A percentile compares a stretch with the other conserved stretches of the same genome.
Conservation (phyloP, 1,139 yeast genomes). For the Candida gigantensis region DNA sequence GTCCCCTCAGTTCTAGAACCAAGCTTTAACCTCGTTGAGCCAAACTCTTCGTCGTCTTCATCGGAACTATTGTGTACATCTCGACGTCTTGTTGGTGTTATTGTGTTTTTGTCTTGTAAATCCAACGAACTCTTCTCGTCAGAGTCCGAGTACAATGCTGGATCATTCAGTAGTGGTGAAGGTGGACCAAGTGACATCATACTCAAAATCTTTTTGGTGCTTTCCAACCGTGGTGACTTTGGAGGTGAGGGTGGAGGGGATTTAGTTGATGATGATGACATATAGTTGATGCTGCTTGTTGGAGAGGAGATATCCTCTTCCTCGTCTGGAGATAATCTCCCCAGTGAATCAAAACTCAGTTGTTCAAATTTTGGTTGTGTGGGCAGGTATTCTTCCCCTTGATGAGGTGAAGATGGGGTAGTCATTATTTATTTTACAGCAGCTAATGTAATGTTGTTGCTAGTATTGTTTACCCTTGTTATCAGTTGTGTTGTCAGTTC, state of each 20-base stretch:
- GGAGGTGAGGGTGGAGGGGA: constrained; percentile 17
- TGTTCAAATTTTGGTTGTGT: not conserved
- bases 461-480: too few species aligned
- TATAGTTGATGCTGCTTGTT: constrained; percentile 7
- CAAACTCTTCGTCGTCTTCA: constrained; percentile 14
- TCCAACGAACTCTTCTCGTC: constrained; percentile 38
- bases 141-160: constrained; percentile 40
- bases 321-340: constrained; percentile 1
- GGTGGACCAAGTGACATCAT: constrained; percentile 3
- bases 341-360: not conserved
- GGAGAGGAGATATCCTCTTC: constrained; percentile 7
- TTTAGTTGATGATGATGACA: constrained; percentile 10
- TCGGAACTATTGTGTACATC: constrained; percentile 10
- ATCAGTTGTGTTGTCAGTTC: too few species aligned
- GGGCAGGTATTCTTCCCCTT: too few species aligned
- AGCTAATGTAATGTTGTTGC: too few species aligned
- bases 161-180: constrained; percentile 22
- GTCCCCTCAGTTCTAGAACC: constrained; percentile 3
- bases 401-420: too few species aligned
- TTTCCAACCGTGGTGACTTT: constrained; percentile 22
- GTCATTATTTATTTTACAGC: too few species aligned
- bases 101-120: constrained; percentile 8
- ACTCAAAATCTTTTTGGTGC: constrained; percentile 4
- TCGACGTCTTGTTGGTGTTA: constrained; percentile 9
- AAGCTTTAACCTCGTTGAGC: constrained; percentile 4